Percentiles rank a stretch among this genome's conserved stretches.
Evolutionary conservation across 2,329 filamentous ascomycete genomes (phyloP).

Genomic region (Pseudogymnoascus sp.): DNA sequence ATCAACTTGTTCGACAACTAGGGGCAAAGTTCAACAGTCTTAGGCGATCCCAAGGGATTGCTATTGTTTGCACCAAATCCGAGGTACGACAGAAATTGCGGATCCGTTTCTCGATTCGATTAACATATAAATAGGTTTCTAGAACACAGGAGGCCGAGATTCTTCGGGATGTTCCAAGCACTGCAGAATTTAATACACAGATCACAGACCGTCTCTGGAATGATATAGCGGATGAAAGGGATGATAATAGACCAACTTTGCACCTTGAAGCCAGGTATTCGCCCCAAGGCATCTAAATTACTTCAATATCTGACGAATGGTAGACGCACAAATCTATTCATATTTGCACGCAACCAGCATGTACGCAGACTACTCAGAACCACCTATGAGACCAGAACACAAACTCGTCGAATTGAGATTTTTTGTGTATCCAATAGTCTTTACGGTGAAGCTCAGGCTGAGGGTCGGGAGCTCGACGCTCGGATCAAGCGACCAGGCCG

Average conservation of each 20-base stretch:
- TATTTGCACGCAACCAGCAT: slow-evolving; percentile 13
- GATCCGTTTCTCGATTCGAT: neutral
- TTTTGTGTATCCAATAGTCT: slow-evolving; percentile 16
- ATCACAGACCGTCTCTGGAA: neutral
- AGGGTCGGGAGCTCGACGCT: neutral
- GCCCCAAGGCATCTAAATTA: neutral
- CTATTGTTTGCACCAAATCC: slow-evolving; percentile 16
- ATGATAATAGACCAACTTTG: neutral
- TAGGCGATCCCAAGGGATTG: slow-evolving; percentile 13
- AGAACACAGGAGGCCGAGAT: slow-evolving; percentile 10
- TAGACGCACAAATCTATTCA: slow-evolving; percentile 12
- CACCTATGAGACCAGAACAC: slow-evolving; percentile 6
- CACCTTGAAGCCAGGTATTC: neutral
- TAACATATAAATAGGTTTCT: slow-evolving; percentile 8
- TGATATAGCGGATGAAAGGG: neutral
- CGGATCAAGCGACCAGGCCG: neutral
- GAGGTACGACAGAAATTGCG: slow-evolving; percentile 10
- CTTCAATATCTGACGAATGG: neutral
- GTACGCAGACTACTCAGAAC: slow-evolving; percentile 5
- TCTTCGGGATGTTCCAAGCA: slow-evolving; percentile 13
- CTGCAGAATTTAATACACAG: slow-evolving; percentile 10
- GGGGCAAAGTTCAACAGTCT: slow-evolving; percentile 14
- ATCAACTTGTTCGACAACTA: slow-evolving; percentile 12
- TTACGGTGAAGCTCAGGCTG: slow-evolving; percentile 3
- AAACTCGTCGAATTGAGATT: slow-evolving; percentile 11